Evolutionary conservation across 306 rosid genomes (phyloP), one percentile per base, ranked within the genome.

Genomic region (Pyrus pyrifolia): DNA sequence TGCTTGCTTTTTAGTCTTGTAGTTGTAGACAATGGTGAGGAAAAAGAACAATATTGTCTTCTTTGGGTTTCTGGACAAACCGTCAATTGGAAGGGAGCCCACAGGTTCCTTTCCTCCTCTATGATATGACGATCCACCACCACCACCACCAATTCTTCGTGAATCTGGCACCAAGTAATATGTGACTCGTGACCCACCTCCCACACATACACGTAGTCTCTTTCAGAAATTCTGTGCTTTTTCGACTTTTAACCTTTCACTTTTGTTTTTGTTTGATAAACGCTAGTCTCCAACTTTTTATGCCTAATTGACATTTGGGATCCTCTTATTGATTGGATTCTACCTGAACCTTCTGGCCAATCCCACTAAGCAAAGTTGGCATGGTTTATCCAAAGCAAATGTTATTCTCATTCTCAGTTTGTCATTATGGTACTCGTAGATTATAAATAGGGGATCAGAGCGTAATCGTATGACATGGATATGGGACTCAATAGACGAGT

Each of bases 21-120:
- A 7, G 42, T 38, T 38, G 42, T 38, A 38, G 42, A 38, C 42
- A 6, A 6, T 7, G 42, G 10, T 38, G 10, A 38, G 10, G 9
- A 38, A 38, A 74, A 83, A 78, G 73, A 72, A 55, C n/a, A 53
- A 45, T 57, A 46, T 71, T 64, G 86, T 76, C 72, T 45, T 70
- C 14, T 46, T 30, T 70, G 45, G 21, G 72, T 31, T 19, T 60
- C 55, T 72, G 53, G 58, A 52, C 46, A 68, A 79, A 72, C 67
- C 14, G 71, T 64, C 31, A 70, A 76, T 51, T 52, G 55, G 52
- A 40, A 3, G 19, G 23, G 8, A 76, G 53, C 45, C 78, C 27
- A 21, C 25, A 21, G 27, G 23, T 18, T 55, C 61, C 27, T 10
- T 58, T 58, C 62, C 42, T 35, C 40, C 40, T 58, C 29, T 0